Evolutionary conservation across 2,329 filamentous ascomycete genomes (phyloP).

Genomic region (Bipolaris cookei): DNA sequence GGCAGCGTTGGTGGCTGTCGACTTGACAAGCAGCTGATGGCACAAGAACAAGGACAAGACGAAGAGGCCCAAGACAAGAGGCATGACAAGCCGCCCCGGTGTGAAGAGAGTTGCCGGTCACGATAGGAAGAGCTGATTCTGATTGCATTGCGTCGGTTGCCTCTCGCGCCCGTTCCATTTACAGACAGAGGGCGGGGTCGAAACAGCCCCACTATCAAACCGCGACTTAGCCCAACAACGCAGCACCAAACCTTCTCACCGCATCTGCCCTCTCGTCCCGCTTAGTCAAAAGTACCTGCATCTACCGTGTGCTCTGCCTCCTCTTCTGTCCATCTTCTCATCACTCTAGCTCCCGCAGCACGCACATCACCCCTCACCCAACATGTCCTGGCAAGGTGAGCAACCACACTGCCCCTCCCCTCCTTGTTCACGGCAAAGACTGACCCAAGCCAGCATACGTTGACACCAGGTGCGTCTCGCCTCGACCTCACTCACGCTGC

Average conservation of each 20-base stretch:
- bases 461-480: slow-evolving; percentile 46
- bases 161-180: not conserved
- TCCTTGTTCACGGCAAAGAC: slow-evolving; percentile 11
- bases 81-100: too few species aligned
- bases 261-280: slow-evolving; percentile 28
- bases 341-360: slow-evolving; percentile 29
- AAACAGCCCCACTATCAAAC: slow-evolving; percentile 27
- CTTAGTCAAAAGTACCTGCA: slow-evolving; percentile 36
- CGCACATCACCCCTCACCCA: slow-evolving; percentile 38
- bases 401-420: slow-evolving; percentile 16
- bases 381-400: slow-evolving; percentile 55
- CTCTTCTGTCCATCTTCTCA: slow-evolving; percentile 18
- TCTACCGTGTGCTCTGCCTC: slow-evolving; percentile 20
- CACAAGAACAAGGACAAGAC: slow-evolving; percentile 27
- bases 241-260: slow-evolving; percentile 32
- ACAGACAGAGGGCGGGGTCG: slow-evolving; percentile 11
- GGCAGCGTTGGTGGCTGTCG: slow-evolving; percentile 17
- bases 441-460: slow-evolving; percentile 49
- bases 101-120: not conserved
- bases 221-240: slow-evolving; percentile 26
- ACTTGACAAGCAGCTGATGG: slow-evolving; percentile 19
- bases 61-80: too few species aligned
- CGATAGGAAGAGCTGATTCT: slow-evolving; percentile 4
- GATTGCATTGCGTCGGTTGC: slow-evolving; percentile 7
- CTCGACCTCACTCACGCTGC: not conserved